These are phyloP conservation scores for Lepidium africanum DNA, from an alignment of 345 rosid species.

Conservation along the genomic window DNA sequence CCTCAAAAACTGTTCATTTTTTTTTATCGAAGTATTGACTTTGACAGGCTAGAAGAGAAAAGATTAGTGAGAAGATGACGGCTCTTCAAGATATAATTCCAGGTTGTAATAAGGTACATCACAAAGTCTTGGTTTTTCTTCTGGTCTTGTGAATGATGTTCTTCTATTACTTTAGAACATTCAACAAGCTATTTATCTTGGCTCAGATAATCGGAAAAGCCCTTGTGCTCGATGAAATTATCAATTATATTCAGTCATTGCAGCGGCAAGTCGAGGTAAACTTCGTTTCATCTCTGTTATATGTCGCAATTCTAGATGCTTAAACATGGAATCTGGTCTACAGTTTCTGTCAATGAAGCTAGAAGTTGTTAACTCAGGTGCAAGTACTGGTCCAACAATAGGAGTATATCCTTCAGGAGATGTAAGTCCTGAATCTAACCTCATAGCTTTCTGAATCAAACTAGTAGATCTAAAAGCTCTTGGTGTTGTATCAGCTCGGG, in stretches of 20 bases:
- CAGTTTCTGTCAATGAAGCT: slow-evolving; percentile 97
- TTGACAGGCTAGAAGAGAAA: slow-evolving; percentile 93
- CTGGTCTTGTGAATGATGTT: not conserved
- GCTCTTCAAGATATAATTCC: slow-evolving; percentile 95
- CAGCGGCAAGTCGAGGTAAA: slow-evolving; percentile 94
- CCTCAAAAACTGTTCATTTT: not conserved
- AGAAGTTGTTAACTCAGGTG: slow-evolving; percentile 75
- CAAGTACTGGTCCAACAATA: slow-evolving; percentile 38
- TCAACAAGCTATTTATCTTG: not conserved
- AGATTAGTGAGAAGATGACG: slow-evolving; percentile 91
- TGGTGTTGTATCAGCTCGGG: slow-evolving; percentile 34
- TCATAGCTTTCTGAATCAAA: not conserved
- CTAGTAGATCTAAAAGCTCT: not conserved
- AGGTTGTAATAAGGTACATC: slow-evolving; percentile 81
- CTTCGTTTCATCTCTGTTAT: not conserved
- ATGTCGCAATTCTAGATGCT: not conserved
- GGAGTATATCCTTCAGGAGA: slow-evolving; percentile 66
- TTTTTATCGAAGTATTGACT: not conserved
- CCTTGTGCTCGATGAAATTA: slow-evolving; percentile 93
- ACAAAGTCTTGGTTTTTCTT: not conserved
- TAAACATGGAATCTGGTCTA: slow-evolving; percentile 10
- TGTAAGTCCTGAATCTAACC: slow-evolving; percentile 36
- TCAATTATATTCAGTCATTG: slow-evolving; percentile 88
- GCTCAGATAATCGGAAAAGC: slow-evolving; percentile 95
- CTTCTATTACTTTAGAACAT: not conserved